A percentile compares a stretch with the other conserved stretches of the same genome.
Evolutionary conservation across 768 basidiomycete genomes (phyloP).

Genomic region (Tricholoma terreum): DNA sequence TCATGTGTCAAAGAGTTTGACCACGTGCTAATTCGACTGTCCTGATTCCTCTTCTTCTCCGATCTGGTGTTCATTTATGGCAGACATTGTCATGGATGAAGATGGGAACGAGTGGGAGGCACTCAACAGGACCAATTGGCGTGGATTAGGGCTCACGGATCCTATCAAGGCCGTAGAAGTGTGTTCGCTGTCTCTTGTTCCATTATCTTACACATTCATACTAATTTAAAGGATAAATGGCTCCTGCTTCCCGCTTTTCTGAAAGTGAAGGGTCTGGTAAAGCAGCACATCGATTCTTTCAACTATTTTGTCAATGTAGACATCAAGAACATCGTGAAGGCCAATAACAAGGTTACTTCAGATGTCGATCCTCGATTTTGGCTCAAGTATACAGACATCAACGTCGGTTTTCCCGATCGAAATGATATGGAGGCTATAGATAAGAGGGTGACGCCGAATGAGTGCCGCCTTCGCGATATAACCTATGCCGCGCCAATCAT

Average conservation of each 20-base stretch:
- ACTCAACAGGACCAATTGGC: conserved; percentile 56
- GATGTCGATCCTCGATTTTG: conserved; percentile 97
- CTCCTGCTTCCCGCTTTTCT: conserved; percentile 93
- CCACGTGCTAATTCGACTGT: neutral
- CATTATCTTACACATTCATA: conserved; percentile 1
- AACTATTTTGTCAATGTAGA: conserved; percentile 98
- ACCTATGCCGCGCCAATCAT: conserved; percentile 92
- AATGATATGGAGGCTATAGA: conserved; percentile 79
- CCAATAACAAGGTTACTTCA: conserved; percentile 90
- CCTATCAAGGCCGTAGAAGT: conserved; percentile 91
- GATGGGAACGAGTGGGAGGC: conserved; percentile 54
- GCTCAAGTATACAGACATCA: conserved; percentile 95
- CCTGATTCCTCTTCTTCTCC: neutral
- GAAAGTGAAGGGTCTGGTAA: conserved; percentile 96
- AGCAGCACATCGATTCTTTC: conserved; percentile 98
- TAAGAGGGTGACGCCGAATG: conserved; percentile 89
- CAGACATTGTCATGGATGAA: conserved; percentile 17
- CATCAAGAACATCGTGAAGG: conserved; percentile 93
- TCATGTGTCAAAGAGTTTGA: neutral
- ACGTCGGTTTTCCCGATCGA: conserved; percentile 88
- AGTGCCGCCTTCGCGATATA: conserved; percentile 93
- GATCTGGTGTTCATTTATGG: neutral
- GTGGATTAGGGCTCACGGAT: conserved; percentile 79
- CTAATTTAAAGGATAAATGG: conserved; percentile 87
- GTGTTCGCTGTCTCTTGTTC: conserved; percentile 20